phyloP scores from a whole-genome alignment of 2,329 filamentous ascomycete genomes.

The Stachybotrys elegans region DNA sequence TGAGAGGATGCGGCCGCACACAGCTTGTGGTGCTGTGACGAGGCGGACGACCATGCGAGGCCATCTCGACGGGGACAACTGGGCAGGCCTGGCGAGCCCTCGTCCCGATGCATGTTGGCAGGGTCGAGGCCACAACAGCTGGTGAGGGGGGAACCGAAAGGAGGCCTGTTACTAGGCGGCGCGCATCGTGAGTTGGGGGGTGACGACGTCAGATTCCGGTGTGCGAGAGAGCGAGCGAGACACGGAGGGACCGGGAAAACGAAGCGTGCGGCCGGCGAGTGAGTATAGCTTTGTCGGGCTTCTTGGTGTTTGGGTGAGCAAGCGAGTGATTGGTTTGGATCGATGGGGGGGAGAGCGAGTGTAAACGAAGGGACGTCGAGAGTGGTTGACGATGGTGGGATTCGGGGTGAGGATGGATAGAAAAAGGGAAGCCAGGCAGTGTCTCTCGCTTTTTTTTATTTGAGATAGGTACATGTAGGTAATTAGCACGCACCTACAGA shows the following conservation, averaged over 20 bases:
- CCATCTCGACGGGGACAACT: not conserved
- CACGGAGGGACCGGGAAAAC: not conserved
- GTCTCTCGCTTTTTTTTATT: too few species aligned
- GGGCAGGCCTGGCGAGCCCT: not conserved
- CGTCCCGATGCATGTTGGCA: not conserved
- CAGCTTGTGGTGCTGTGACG: too few species aligned
- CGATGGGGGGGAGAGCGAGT: not conserved
- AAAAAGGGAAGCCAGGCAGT: too few species aligned
- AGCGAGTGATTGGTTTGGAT: too few species aligned
- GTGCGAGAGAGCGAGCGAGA: not conserved
- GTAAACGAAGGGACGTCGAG: not conserved
- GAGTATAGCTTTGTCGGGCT: too few species aligned
- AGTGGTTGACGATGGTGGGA: not conserved
- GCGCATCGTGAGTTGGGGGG: not conserved
- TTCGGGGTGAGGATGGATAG: not conserved
- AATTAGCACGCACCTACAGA: too few species aligned
- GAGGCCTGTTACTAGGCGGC: not conserved
- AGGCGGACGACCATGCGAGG: too few species aligned
- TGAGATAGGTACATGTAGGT: too few species aligned
- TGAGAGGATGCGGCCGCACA: too few species aligned
- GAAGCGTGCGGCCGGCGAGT: not conserved
- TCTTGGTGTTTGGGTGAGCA: too few species aligned
- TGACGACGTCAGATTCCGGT: not conserved
- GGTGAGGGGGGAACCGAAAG: not conserved
- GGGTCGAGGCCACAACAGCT: not conserved